These are phyloP conservation scores for Nitzschia sp. DNA, from an alignment of 108 stramenopile species.

Conservation along the genomic window DNA sequence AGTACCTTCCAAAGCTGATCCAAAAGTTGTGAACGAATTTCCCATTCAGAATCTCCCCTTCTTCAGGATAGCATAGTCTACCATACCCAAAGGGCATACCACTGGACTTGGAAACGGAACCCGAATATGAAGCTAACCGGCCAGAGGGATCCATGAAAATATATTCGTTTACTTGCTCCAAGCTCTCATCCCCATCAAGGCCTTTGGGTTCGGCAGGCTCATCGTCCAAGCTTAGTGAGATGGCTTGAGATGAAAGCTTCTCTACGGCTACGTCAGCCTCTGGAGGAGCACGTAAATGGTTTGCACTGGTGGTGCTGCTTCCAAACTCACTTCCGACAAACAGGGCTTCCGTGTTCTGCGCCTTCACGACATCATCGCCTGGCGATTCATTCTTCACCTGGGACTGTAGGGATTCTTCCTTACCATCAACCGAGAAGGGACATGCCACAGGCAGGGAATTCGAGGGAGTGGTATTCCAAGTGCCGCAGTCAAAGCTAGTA, in stretches of 20 bases:
- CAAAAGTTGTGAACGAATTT: slow-evolving; percentile 16
- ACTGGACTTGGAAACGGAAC: slow-evolving; percentile 8
- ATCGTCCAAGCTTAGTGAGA: slow-evolving; percentile 8
- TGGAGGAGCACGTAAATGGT: too few species aligned
- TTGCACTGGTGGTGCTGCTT: too few species aligned
- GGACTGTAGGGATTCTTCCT: too few species aligned
- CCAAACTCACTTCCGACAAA: too few species aligned
- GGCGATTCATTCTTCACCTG: too few species aligned
- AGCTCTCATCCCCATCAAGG: neutral
- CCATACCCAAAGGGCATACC: slow-evolving; percentile 15
- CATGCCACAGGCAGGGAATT: too few species aligned
- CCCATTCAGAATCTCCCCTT: slow-evolving; percentile 1
- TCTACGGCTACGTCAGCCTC: too few species aligned
- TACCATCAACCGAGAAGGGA: too few species aligned
- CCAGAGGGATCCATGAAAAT: slow-evolving; percentile 11
- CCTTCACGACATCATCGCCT: too few species aligned
- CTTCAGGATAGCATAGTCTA: slow-evolving; percentile 8
- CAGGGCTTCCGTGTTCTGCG: too few species aligned
- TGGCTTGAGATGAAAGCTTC: neutral
- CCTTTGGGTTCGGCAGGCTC: neutral
- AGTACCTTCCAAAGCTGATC: slow-evolving; percentile 13
- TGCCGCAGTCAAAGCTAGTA: too few species aligned
- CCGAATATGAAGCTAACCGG: slow-evolving; percentile 2
- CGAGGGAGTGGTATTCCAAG: too few species aligned
- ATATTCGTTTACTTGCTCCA: slow-evolving; percentile 5